Conservation (phyloP, 164 flowering plant genomes). For the Akebia trifoliata region DNA sequence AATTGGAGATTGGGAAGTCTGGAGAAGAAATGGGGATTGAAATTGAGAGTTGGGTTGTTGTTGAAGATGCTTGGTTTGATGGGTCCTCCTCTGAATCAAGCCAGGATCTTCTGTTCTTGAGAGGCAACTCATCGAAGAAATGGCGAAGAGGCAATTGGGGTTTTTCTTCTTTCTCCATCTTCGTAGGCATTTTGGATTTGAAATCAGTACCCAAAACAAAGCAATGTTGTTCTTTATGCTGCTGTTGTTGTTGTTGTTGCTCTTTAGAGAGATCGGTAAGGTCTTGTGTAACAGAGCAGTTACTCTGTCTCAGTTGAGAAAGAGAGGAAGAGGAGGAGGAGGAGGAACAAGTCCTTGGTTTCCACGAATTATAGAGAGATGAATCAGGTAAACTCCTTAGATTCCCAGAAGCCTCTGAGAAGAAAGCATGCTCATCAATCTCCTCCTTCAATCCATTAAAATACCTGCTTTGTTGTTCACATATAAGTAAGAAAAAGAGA, state of each 20-base stretch:
- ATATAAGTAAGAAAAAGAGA: not conserved
- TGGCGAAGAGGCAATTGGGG: constrained; percentile 33
- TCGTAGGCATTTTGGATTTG: constrained; percentile 21
- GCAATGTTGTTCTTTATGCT: constrained; percentile 31
- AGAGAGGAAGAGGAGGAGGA: constrained; percentile 9
- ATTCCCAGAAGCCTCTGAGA: too few species aligned
- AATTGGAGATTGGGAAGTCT: constrained; percentile 18
- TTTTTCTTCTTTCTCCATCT: constrained; percentile 23
- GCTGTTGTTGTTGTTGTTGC: constrained; percentile 10
- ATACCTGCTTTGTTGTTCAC: constrained; percentile 17
- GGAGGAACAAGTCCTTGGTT: constrained; percentile 15
- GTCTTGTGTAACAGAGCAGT: constrained; percentile 5
- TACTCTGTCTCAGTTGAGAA: constrained; percentile 6
- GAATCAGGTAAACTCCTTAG: constrained; percentile 17
- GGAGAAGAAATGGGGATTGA: constrained; percentile 25
- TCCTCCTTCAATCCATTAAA: constrained; percentile 27
- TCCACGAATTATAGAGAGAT: constrained; percentile 11
- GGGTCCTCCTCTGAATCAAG: constrained; percentile 19
- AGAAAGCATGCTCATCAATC: too few species aligned
- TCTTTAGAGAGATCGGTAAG: constrained; percentile 12
- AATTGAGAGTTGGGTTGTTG: constrained; percentile 32
- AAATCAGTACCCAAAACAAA: constrained; percentile 39
- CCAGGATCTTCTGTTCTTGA: constrained; percentile 31
- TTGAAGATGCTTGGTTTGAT: constrained; percentile 13
- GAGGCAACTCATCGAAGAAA: constrained; percentile 40